phyloP scores from a whole-genome alignment of 768 basidiomycete species.

The Astraeus odoratus region DNA sequence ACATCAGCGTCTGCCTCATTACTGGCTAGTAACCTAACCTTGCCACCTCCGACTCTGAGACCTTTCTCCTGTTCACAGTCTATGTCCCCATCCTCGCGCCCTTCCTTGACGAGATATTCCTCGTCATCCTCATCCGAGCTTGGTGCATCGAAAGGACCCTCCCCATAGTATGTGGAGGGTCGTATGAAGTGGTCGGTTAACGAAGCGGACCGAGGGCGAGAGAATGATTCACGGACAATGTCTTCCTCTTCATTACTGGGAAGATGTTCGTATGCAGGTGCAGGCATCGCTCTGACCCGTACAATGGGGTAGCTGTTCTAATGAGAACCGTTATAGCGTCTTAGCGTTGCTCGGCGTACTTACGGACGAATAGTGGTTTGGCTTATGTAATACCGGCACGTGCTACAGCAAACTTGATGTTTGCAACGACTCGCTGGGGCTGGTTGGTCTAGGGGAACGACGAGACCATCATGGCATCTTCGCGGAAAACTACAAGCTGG shows the following conservation, averaged over 20 bases:
- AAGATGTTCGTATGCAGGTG: slow-evolving; percentile 25
- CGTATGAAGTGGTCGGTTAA: slow-evolving; percentile 12
- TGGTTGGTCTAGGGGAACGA: too few relatives aligned
- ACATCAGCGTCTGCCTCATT: background rate
- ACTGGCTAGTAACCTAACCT: slow-evolving; percentile 24
- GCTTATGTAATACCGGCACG: background rate
- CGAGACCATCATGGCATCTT: slow-evolving; percentile 25
- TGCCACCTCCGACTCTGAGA: slow-evolving; percentile 30
- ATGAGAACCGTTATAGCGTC: too few relatives aligned
- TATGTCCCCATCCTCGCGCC: slow-evolving; percentile 9
- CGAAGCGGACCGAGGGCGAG: slow-evolving; percentile 1
- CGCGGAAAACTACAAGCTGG: slow-evolving; percentile 55
- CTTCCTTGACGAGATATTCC: slow-evolving; percentile 42
- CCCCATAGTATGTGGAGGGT: slow-evolving; percentile 56
- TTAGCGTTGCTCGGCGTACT: too few relatives aligned
- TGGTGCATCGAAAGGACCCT: slow-evolving; percentile 70
- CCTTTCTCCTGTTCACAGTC: slow-evolving; percentile 24
- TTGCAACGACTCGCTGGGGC: too few relatives aligned
- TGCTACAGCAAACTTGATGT: too few relatives aligned
- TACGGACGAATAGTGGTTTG: too few relatives aligned
- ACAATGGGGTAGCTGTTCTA: too few relatives aligned
- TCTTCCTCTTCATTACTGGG: slow-evolving; percentile 21
- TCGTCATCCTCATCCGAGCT: slow-evolving; percentile 73
- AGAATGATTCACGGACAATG: slow-evolving; percentile 5
- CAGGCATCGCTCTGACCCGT: slow-evolving; percentile 18